phyloP scores from a whole-genome alignment of 1,284 basidiomycete genomes.

The Microbotryomycetes sp. region DNA sequence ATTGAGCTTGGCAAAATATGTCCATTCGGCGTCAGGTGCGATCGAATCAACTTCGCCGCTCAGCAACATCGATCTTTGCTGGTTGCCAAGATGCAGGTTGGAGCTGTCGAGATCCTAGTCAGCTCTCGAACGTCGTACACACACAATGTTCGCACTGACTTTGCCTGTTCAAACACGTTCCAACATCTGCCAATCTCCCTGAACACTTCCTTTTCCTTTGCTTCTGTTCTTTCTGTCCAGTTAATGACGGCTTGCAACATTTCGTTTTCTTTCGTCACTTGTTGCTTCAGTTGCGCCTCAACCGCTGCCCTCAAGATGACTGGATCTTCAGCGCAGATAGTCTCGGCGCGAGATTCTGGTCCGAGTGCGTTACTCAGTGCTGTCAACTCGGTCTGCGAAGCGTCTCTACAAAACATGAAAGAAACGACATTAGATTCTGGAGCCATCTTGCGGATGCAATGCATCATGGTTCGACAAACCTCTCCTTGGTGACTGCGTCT shows the following conservation, averaged over 20 bases:
- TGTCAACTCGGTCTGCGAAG: neutral
- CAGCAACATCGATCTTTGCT: conserved; percentile 29
- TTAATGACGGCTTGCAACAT: conserved; percentile 14
- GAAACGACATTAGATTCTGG: too few relatives aligned
- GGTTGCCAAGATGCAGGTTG: conserved; percentile 19
- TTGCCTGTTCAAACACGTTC: conserved; percentile 20
- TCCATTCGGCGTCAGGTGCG: conserved; percentile 27
- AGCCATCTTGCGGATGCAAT: too few relatives aligned
- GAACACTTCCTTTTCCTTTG: conserved; percentile 16
- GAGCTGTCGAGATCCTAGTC: conserved; percentile 10
- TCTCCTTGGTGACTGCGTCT: conserved; percentile 21
- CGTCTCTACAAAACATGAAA: neutral
- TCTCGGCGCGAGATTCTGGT: neutral
- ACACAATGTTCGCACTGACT: conserved; percentile 6
- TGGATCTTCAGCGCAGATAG: conserved; percentile 19
- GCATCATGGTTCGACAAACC: conserved; percentile 9
- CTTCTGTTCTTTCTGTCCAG: conserved; percentile 19
- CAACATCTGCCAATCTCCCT: conserved; percentile 14
- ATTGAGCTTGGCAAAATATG: conserved; percentile 26
- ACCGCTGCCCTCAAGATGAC: conserved; percentile 21
- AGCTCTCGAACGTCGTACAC: neutral
- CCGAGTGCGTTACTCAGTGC: neutral
- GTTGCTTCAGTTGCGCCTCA: conserved; percentile 22
- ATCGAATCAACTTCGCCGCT: conserved; percentile 23
- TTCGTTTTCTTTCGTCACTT: conserved; percentile 27